Percentiles rank a stretch among this genome's conserved stretches.
Evolutionary conservation across 768 basidiomycete genomes (phyloP).

Genomic region (Lactarius indigo): DNA sequence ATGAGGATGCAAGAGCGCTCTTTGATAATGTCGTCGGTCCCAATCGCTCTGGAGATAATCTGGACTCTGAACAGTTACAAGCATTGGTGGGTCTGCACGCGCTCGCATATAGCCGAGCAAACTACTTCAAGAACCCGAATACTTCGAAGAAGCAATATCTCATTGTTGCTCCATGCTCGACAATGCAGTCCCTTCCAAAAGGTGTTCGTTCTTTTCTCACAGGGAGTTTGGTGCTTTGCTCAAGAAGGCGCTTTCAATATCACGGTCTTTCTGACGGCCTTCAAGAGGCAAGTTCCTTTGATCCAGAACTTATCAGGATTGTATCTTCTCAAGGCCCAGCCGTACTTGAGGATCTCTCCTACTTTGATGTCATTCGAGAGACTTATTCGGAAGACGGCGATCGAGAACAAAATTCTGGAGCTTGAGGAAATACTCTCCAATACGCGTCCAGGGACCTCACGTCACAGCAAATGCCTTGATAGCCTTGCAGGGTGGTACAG

Average conservation of each 20-base stretch:
- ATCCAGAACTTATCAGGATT: background rate
- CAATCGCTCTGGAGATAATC: background rate
- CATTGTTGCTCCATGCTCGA: background rate
- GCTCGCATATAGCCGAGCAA: background rate
- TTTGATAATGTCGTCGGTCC: background rate
- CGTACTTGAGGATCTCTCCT: background rate
- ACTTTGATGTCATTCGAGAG: too few relatives aligned
- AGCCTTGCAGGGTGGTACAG: background rate
- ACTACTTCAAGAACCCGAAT: background rate
- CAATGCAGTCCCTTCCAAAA: background rate
- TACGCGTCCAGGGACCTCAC: background rate
- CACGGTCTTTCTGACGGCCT: background rate
- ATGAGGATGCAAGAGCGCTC: background rate
- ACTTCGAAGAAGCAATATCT: background rate
- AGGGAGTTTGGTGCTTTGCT: background rate
- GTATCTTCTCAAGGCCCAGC: background rate
- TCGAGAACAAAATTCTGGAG: background rate
- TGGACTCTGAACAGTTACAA: too few relatives aligned
- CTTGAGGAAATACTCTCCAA: background rate
- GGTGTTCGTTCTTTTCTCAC: background rate
- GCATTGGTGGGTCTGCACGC: too few relatives aligned
- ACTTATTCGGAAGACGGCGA: background rate
- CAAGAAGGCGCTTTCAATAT: background rate
- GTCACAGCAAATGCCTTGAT: background rate
- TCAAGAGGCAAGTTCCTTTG: background rate